Percentiles rank a stretch among this genome's conserved stretches.
These are phyloP conservation scores for Apiospora phragmitis DNA, from an alignment of 2,329 filamentous ascomycete species.

Conservation along the genomic window DNA sequence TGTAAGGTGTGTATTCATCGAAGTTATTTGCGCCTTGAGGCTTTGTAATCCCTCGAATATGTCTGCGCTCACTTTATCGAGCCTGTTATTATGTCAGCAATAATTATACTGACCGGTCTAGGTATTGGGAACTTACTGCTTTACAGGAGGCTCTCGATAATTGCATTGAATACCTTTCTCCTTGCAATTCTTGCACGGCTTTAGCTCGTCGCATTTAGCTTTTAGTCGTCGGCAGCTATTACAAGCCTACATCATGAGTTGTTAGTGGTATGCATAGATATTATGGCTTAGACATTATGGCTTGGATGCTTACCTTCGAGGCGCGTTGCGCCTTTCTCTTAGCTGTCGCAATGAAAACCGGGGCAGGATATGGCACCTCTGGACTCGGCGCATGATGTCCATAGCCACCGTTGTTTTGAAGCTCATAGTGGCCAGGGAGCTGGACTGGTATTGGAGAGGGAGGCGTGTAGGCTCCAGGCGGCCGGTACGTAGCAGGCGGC, in stretches of 20 bases:
- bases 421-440: conserved; percentile 31
- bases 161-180: conserved; percentile 83
- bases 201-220: conserved; percentile 87
- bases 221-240: conserved; percentile 86
- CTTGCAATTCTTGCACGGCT: conserved; percentile 82
- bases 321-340: conserved; percentile 66
- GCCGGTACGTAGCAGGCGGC: too few species aligned
- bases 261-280: too few species aligned
- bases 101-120: neutral
- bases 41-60: conserved; percentile 54
- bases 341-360: conserved; percentile 44
- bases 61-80: conserved; percentile 61
- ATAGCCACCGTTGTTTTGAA: conserved; percentile 38
- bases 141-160: conserved; percentile 87
- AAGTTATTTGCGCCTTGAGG: conserved; percentile 21
- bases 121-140: conserved; percentile 69
- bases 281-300: too few species aligned
- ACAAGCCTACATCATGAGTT: conserved; percentile 65
- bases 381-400: conserved; percentile 36
- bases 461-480: too few species aligned
- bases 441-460: conserved; percentile 28
- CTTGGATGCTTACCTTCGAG: conserved; percentile 56
- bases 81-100: conserved; percentile 34
- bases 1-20: too few species aligned
- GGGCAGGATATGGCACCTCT: conserved; percentile 24